These are phyloP conservation scores for Prunus campanulata DNA, from an alignment of 306 rosid genomes.

Conservation along the genomic window DNA sequence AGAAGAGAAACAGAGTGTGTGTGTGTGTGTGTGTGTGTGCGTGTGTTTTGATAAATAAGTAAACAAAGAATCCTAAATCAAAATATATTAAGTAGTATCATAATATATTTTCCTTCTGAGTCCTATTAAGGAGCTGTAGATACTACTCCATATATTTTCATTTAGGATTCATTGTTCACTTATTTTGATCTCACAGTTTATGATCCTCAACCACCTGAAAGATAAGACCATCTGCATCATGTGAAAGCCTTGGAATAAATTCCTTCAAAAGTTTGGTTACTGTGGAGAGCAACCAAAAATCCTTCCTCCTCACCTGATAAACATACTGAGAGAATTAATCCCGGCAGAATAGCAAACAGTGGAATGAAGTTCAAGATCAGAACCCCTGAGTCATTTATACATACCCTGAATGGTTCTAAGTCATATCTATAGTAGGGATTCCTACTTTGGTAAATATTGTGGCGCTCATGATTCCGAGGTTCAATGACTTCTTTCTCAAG, in stretches of 20 bases:
- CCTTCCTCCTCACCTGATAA: slow-evolving; percentile 93
- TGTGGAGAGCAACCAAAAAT: slow-evolving; percentile 91
- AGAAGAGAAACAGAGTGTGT: too few relatives aligned
- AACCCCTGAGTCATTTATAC: slow-evolving; percentile 18
- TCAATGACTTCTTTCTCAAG: slow-evolving; percentile 97
- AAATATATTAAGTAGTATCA: too few relatives aligned
- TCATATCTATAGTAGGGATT: slow-evolving; percentile 81
- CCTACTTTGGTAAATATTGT: slow-evolving; percentile 50
- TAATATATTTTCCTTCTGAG: too few relatives aligned
- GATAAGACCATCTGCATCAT: slow-evolving; percentile 93
- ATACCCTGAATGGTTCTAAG: slow-evolving; percentile 93
- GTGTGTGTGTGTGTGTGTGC: too few relatives aligned
- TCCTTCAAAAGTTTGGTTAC: slow-evolving; percentile 78
- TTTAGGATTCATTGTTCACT: too few relatives aligned
- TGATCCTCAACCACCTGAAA: slow-evolving; percentile 67
- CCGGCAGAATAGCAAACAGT: slow-evolving; percentile 9
- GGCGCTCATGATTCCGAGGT: slow-evolving; percentile 86
- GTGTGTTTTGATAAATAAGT: background rate
- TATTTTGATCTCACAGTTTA: background rate
- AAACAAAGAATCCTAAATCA: background rate
- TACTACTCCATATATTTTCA: too few relatives aligned
- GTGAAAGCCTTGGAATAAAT: slow-evolving; percentile 92
- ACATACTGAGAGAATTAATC: slow-evolving; percentile 32
- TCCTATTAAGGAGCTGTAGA: too few relatives aligned
- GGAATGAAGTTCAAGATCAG: background rate